phyloP scores from a whole-genome alignment of 352 stramenopile genomes.

The Globisporangium polare region DNA sequence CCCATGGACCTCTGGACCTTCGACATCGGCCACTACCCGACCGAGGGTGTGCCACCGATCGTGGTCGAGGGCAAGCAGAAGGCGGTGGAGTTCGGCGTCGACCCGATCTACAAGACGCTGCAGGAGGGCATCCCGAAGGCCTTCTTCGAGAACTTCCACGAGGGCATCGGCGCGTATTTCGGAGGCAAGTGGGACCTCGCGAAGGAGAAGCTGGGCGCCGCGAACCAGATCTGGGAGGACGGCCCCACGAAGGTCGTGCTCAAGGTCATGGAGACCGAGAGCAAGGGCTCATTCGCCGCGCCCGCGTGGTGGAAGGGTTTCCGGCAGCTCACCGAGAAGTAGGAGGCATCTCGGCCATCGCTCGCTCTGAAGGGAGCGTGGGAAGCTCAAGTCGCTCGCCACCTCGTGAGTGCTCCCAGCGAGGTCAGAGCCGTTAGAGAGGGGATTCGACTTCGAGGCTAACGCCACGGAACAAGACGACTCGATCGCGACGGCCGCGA shows the following conservation, averaged over 20 bases:
- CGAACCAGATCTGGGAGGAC: constrained; percentile 91
- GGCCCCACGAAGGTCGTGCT: constrained; percentile 84
- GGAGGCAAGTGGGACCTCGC: constrained; percentile 89
- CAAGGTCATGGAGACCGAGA: constrained; percentile 89
- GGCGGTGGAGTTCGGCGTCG: constrained; percentile 71
- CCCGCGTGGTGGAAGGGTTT: constrained; percentile 91
- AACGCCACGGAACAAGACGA: not conserved
- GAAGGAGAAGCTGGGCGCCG: constrained; percentile 73
- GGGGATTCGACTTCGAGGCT: not conserved
- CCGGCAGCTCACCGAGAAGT: constrained; percentile 92
- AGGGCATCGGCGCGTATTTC: constrained; percentile 93
- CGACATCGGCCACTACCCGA: constrained; percentile 85
- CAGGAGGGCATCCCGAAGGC: constrained; percentile 75
- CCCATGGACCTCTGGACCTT: constrained; percentile 94
- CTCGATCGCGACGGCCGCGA: not conserved
- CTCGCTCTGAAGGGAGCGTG: not conserved
- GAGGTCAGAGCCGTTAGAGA: not conserved
- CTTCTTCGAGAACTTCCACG: constrained; percentile 91
- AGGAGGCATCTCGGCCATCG: constrained; percentile 9
- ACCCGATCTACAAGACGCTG: constrained; percentile 67
- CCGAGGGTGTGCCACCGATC: constrained; percentile 45
- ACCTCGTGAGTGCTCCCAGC: not conserved
- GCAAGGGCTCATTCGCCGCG: constrained; percentile 71
- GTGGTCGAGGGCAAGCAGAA: constrained; percentile 75
- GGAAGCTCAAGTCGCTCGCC: not conserved